Base-by-base conservation (phyloP, 2,329 filamentous ascomycete genomes). In the Botrytis tulipae region DNA sequence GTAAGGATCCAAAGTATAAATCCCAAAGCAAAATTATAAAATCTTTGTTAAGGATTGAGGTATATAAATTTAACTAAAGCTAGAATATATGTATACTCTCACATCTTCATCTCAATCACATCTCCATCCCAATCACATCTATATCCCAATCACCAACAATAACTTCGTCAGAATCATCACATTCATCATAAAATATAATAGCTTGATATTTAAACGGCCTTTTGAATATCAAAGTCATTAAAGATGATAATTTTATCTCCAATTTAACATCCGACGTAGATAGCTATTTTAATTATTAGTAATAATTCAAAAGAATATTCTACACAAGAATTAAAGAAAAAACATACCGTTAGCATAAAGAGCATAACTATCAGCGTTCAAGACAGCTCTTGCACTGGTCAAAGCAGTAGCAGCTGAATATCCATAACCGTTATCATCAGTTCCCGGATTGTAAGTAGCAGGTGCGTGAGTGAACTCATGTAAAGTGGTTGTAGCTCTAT, bases 381-480 rank as follows among this genome's bases (percentile, higher is more conserved):
- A 83, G 14, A 92, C 78, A 68, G 89, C 89, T 78, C 87, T 81
- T 6, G 80, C 77, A 0, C 84, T 83, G 9, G 81, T 83, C 75
- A 92, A 80, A 9, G 81, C 78, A 4, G 79, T 83, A 10, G 82
- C 80, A 69, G 84, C 84, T 8, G 84, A 80, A 77, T 91, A 92
- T 42, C 88, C 89, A 76, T 88, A 89, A 40, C 84, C 86, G 70
- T 86, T 83, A 78, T 92, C 90, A 2, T 85, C 80, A 2, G 90
- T 91, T 14, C 89, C 88, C 73, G 87, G 88, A 75, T 76, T 80
- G 74, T 82, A 85, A 20, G 86, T 84, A 82, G 82, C 84, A 79
- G 86, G 82, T n/a, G 86, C 84, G 79, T 92, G 91, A 14, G 90
- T 91, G 76, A 86, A 84, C 84, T 93, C 91, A 78, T 93, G 91